Conservation (phyloP, 305 asterid genomes). For the Solanum chacoense region DNA sequence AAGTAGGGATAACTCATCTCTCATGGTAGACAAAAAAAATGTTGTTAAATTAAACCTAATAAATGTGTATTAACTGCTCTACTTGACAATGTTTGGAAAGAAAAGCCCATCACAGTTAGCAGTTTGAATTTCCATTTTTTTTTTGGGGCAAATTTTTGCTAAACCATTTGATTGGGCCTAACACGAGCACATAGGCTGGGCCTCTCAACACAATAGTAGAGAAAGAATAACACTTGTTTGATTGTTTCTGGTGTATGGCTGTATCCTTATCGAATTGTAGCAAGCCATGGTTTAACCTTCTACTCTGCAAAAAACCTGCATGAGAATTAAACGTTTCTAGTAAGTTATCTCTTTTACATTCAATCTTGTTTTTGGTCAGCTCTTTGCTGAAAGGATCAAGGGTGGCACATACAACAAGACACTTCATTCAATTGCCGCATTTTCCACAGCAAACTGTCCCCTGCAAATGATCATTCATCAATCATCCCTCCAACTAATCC, state of each 20-base stretch:
- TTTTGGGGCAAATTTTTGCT: background rate
- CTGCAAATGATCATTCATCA: background rate
- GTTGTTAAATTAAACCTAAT: too few relatives aligned
- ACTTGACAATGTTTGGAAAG: background rate
- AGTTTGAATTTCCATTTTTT: background rate
- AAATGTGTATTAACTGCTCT: background rate
- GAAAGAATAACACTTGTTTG: background rate
- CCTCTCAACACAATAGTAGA: background rate
- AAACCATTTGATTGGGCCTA: background rate
- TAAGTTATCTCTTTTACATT: background rate
- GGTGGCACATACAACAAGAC: conserved; percentile 2
- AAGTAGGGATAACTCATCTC: background rate
- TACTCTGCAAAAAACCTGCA: background rate
- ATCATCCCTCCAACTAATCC: background rate
- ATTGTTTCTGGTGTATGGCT: background rate
- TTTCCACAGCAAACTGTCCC: background rate
- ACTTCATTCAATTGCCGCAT: background rate
- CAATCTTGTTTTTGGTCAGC: background rate
- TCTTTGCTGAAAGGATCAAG: background rate
- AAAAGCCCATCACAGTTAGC: background rate
- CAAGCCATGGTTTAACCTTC: background rate
- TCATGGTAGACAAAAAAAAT: background rate
- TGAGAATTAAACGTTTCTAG: background rate
- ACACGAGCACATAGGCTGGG: background rate
- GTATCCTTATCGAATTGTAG: background rate